Evolutionary conservation across 768 basidiomycete genomes (phyloP), one percentile per base, ranked within the genome.

Genomic region (Rhodocollybia butyracea): DNA sequence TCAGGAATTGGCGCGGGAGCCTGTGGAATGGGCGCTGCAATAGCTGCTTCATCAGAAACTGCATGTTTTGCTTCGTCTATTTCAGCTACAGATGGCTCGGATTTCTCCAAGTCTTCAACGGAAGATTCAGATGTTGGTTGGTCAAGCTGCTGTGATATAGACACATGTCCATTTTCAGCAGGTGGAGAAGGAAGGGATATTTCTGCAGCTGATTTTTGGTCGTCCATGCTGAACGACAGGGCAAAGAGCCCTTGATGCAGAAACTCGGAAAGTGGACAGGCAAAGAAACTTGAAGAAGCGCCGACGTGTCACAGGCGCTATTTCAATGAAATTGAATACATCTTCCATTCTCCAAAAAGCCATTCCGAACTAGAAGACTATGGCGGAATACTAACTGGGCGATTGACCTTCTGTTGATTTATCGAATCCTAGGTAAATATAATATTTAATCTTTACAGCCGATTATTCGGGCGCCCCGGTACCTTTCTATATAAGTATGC

Each of bases 181-280:
- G 53, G 53, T 5, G 43, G 38, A 7, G 53, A 45, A 46, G 53
- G 53, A 19, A 46, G 43, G 19, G 53, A 30, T 27, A 45, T 36
- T 26, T 54, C 17, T n/a, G 24, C 42, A 11, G 43, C 42, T 27
- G 17, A 34, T 15, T 24, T n/a, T 21, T 43, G 53, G 21, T n/a
- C 53, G 24, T 54, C 41, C 53, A 54, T 54, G 22, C 22, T 54
- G 30, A 46, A 38, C 42, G 34, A 54, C 39, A 32, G 43, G 38
- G 42, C 42, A 15, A 10, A 36, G 43, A 36, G 41, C 43, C 41
- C 30, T 34, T 46, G 19, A 32, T 29, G 21, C n/a, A n/a, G n/a
- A n/a, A n/a, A n/a, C n/a, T n/a, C n/a, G n/a, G n/a, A n/a, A n/a
- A 45, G 43, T 29, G 19, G 27, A 45, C 12, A 19, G 27, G 27